Conservation (phyloP, 2,329 filamentous ascomycete genomes). For the Neonectria sp. region DNA sequence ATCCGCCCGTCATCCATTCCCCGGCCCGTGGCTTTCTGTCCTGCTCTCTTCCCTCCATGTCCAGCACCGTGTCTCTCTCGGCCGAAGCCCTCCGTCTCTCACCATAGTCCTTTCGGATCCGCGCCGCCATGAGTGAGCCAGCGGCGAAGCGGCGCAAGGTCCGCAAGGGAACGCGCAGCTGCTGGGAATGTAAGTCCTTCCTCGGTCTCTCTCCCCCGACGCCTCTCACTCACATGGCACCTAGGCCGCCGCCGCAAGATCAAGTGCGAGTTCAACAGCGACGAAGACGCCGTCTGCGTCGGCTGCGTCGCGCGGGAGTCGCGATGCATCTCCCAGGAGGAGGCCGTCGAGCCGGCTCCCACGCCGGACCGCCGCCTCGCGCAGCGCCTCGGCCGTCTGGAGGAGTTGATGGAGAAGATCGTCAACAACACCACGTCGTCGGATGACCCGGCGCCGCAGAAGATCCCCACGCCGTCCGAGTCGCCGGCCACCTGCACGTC, state of each 20-base stretch:
- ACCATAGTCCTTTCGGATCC: background rate
- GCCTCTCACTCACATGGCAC: conserved; percentile 6
- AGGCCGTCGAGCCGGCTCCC: conserved; percentile 52
- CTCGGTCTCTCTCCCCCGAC: background rate
- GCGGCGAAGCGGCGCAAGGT: conserved; percentile 54
- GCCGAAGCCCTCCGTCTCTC: conserved; percentile 34
- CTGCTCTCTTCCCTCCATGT: background rate
- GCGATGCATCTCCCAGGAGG: conserved; percentile 64
- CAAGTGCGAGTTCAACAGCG: conserved; percentile 62
- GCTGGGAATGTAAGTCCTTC: conserved; percentile 70
- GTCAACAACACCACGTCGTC: conserved; percentile 54
- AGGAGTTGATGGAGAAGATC: conserved; percentile 62
- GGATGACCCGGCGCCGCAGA: background rate
- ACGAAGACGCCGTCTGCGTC: conserved; percentile 60
- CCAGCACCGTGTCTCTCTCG: conserved; percentile 27
- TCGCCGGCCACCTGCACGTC: conserved; percentile 32
- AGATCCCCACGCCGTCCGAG: conserved; percentile 35
- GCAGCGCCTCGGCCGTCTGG: conserved; percentile 62
- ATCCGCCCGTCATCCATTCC: too few relatives aligned
- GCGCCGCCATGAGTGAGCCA: conserved; percentile 36
- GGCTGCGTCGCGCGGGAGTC: conserved; percentile 61
- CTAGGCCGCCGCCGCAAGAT: conserved; percentile 64
- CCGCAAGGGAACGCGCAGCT: conserved; percentile 71
- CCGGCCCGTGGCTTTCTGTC: background rate
- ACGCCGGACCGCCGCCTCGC: conserved; percentile 56